These are phyloP conservation scores for Thuidium tamariscinum DNA, from an alignment of 225 moss, liverwort and hornwort genomes.

Conservation along the genomic window DNA sequence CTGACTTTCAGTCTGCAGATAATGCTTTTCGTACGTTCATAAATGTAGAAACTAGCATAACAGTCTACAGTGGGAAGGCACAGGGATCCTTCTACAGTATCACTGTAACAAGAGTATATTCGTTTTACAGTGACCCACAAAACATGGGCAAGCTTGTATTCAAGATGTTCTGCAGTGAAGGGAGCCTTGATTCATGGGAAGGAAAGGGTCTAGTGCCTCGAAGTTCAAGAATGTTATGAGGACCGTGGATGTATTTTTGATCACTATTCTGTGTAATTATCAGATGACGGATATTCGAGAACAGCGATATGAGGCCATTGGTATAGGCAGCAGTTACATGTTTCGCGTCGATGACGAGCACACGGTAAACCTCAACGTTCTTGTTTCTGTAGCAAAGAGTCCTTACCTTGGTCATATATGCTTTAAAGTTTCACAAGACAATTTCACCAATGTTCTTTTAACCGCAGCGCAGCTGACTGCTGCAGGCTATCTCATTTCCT, in stretches of 20 bases:
- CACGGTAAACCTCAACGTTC: conserved; percentile 26
- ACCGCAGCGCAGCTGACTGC: background rate
- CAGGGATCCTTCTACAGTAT: background rate
- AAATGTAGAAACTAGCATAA: background rate
- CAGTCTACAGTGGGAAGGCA: background rate
- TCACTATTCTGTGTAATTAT: background rate
- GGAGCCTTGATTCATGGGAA: background rate
- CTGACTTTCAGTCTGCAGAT: background rate
- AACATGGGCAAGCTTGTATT: background rate
- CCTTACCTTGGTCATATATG: background rate
- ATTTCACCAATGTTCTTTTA: background rate
- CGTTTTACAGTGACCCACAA: background rate
- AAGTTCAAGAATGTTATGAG: background rate
- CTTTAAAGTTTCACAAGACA: background rate
- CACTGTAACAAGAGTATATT: background rate
- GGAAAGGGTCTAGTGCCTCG: background rate
- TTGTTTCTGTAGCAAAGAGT: background rate
- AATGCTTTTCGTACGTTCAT: background rate
- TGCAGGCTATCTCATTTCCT: background rate
- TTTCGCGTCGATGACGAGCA: conserved; percentile 88
- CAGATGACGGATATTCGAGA: conserved; percentile 86
- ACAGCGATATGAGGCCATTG: conserved; percentile 66
- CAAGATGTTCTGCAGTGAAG: background rate
- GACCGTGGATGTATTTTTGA: background rate
- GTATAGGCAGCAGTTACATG: conserved; percentile 92